Evolutionary conservation across 2,329 filamentous ascomycete genomes (phyloP).

Genomic region (Trichophyton simii): DNA sequence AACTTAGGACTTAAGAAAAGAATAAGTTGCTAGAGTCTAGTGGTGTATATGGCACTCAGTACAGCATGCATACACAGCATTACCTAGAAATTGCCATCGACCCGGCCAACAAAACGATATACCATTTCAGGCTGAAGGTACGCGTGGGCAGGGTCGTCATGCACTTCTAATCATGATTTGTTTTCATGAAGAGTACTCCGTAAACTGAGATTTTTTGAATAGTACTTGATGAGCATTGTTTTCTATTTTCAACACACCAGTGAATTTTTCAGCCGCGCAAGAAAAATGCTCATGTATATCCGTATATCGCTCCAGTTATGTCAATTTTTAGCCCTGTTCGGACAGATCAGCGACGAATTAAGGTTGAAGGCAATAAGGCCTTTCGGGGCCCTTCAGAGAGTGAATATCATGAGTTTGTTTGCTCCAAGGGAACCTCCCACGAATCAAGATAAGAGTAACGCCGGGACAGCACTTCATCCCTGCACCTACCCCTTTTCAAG

Average conservation of each 20-base stretch:
- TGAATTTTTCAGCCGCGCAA: not conserved
- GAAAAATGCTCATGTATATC: not conserved
- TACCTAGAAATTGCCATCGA: not conserved
- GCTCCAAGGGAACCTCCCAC: too few species aligned
- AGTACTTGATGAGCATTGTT: not conserved
- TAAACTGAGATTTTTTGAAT: too few species aligned
- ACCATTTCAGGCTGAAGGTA: not conserved
- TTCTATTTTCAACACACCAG: not conserved
- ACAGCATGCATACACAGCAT: too few species aligned
- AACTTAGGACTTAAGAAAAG: too few species aligned
- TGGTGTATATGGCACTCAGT: too few species aligned
- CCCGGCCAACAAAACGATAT: not conserved
- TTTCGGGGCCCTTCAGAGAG: not conserved
- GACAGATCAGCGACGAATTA: not conserved
- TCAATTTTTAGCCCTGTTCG: not conserved
- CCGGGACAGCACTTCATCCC: not conserved
- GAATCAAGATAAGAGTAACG: not conserved
- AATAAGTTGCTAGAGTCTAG: too few species aligned
- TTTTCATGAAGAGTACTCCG: not conserved
- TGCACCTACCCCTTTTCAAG: not conserved
- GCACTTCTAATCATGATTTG: not conserved
- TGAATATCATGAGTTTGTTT: not conserved
- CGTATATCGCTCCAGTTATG: not conserved
- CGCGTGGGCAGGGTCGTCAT: not conserved
- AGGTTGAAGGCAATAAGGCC: not conserved